Evolutionary conservation across 2,329 filamentous ascomycete species (phyloP), one percentile per base, ranked within the genome.

Genomic region (Cryphonectria naterciae): DNA sequence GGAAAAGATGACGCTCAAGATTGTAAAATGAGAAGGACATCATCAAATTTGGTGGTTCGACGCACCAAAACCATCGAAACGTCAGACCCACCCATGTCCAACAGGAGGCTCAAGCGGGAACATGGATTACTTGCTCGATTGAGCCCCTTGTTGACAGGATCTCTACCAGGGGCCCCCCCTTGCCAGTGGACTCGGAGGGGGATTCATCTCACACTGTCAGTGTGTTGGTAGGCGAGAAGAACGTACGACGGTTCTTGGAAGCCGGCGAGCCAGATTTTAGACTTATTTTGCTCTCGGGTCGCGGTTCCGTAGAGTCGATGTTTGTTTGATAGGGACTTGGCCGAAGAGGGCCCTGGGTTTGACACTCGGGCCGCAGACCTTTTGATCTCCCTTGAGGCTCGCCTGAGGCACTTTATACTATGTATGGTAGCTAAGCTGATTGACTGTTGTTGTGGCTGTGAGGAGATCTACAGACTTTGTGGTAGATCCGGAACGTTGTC

Each of bases 21-120:
- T 19, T 56, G 54, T 35, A 35, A 58, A 15, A 58, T 58, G 58
- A 49, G 35, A 39, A 39, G 35, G 58, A 39, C 28, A 61, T 39
- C 11, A 7, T 15, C 58, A 11, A 11, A 1, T 25, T 39, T 61
- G 32, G 58, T 39, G 32, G 58, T 61, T 61, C 35, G 58, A 61
- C 11, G 58, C 58, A 58, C 28, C 58, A 61, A 60, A 61, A 37
- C 35, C 58, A 35, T 61, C 35, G 58, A 61, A 61, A 61, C 58
- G 58, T 61, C 58, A 61, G 58, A 61, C 58, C 58, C 58, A 39
- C 58, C 58, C 58, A 61, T 39, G 58, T 61, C 58, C 58, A 61
- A 61, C 58, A 61, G 58, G 58, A 61, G 58, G 58, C 35, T 61
- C 58, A 61, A 25, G 58, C 58, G 19, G 58, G 10, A 61, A 25